These are phyloP conservation scores for Melanogaster broomeanus DNA, from an alignment of 768 basidiomycete genomes.

Conservation along the genomic window DNA sequence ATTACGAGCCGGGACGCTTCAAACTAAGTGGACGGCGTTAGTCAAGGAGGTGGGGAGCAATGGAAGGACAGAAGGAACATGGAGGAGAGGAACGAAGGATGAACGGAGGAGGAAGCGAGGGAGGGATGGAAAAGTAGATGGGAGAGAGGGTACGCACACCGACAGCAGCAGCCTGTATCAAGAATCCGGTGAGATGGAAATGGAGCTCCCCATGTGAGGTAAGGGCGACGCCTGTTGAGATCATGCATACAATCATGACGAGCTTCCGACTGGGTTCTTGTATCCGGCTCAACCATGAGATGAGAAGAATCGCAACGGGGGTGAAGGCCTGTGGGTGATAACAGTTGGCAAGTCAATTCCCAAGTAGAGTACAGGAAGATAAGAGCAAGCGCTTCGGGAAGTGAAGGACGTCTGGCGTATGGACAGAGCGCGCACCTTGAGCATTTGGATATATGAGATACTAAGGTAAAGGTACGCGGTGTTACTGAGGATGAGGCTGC, in stretches of 20 bases:
- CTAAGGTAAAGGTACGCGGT: conserved; percentile 90
- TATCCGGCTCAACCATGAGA: conserved; percentile 89
- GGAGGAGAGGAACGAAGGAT: not conserved
- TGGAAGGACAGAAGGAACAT: not conserved
- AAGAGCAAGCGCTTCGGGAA: not conserved
- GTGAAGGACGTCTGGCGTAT: not conserved
- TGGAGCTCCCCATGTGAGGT: conserved; percentile 87
- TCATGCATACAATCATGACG: conserved; percentile 83
- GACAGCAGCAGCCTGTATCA: conserved; percentile 86
- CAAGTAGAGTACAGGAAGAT: not conserved
- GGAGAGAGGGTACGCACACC: conserved; percentile 42
- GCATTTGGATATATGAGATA: conserved; percentile 96
- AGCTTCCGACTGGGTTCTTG: conserved; percentile 85
- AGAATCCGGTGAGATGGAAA: conserved; percentile 86
- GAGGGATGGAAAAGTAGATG: not conserved
- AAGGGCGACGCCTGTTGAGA: conserved; percentile 86
- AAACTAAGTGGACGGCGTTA: conserved; percentile 51
- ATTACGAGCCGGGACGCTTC: conserved; percentile 94
- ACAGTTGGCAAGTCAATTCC: not conserved
- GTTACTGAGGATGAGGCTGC: conserved; percentile 88
- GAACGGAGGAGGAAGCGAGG: not conserved
- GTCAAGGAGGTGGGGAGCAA: no score
- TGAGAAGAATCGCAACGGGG: conserved; percentile 87
- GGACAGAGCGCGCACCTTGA: conserved; percentile 57
- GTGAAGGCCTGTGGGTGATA: conserved; percentile 69